Percentiles rank a stretch among this genome's conserved stretches.
Conservation (phyloP, 805 yeast species). For the Myxozyma kluyveri region DNA sequence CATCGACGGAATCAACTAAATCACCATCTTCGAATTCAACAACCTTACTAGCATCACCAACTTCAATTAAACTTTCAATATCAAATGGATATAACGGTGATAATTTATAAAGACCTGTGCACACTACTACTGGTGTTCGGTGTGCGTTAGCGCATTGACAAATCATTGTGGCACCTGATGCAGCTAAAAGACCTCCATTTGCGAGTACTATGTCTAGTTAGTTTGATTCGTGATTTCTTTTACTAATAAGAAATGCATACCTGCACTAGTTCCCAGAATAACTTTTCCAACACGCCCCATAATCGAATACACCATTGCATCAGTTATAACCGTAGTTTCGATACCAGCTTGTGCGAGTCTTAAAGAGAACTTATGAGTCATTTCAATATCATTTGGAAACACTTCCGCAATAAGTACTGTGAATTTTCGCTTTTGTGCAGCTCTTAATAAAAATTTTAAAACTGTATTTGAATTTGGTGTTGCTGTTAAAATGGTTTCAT, state of each 20-base stretch:
- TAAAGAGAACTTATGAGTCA: conserved; percentile 76
- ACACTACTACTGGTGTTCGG: conserved; percentile 93
- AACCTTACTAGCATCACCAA: conserved; percentile 90
- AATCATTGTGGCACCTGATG: conserved; percentile 87
- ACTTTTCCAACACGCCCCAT: conserved; percentile 98
- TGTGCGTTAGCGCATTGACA: conserved; percentile 95
- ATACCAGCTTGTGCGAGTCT: conserved; percentile 79
- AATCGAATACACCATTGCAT: conserved; percentile 86
- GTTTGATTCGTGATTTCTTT: not conserved
- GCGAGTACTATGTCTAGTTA: conserved; percentile 54
- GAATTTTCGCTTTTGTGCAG: conserved; percentile 84
- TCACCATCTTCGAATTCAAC: conserved; percentile 66
- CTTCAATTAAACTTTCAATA: conserved; percentile 77
- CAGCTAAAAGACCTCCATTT: conserved; percentile 90
- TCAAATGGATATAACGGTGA: conserved; percentile 92
- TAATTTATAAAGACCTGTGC: conserved; percentile 88
- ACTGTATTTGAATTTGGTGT: conserved; percentile 92
- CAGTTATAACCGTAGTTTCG: conserved; percentile 89
- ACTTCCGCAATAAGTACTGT: conserved; percentile 89
- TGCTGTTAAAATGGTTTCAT: conserved; percentile 70
- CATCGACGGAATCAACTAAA: conserved; percentile 69
- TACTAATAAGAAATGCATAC: conserved; percentile 1
- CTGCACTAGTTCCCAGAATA: conserved; percentile 85
- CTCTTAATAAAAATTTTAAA: conserved; percentile 77
- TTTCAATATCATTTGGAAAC: conserved; percentile 80